phyloP scores from a whole-genome alignment of 1,284 basidiomycete genomes.

The Cryptococcus hybrid region DNA sequence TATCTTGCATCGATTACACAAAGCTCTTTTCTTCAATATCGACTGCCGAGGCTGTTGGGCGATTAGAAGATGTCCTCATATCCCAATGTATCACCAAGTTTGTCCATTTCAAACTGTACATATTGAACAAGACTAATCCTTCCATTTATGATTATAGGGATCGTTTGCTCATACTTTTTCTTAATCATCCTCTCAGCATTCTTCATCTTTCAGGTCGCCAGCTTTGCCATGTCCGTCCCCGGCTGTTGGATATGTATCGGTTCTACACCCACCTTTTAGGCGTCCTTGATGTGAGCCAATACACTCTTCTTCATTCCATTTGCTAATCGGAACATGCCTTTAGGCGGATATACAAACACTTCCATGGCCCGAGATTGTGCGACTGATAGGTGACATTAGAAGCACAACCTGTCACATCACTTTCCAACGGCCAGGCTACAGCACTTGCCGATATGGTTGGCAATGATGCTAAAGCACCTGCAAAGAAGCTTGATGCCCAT shows the following conservation, averaged over 20 bases:
- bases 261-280: constrained; percentile 66
- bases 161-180: constrained; percentile 57
- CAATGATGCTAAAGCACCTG: constrained; percentile 42
- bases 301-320: not conserved
- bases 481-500: constrained; percentile 84
- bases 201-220: constrained; percentile 62
- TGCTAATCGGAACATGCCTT: constrained; percentile 28
- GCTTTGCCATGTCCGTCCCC: constrained; percentile 57
- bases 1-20: constrained; percentile 92
- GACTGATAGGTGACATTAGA: constrained; percentile 81
- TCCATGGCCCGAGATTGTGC: constrained; percentile 92
- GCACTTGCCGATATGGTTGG: constrained; percentile 41
- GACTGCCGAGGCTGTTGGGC: constrained; percentile 45
- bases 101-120: constrained; percentile 23
- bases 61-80: constrained; percentile 76
- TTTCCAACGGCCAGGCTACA: constrained; percentile 54
- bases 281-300: constrained; percentile 55
- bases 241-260: constrained; percentile 85
- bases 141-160: constrained; percentile 7
- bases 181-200: constrained; percentile 76
- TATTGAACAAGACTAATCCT: not conserved
- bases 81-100: constrained; percentile 76
- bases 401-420: constrained; percentile 83
- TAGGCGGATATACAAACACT: constrained; percentile 98
- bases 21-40: constrained; percentile 55